Evolutionary conservation across 768 basidiomycete genomes (phyloP), one percentile per base, ranked within the genome.

Genomic region (Ramaria rubella): DNA sequence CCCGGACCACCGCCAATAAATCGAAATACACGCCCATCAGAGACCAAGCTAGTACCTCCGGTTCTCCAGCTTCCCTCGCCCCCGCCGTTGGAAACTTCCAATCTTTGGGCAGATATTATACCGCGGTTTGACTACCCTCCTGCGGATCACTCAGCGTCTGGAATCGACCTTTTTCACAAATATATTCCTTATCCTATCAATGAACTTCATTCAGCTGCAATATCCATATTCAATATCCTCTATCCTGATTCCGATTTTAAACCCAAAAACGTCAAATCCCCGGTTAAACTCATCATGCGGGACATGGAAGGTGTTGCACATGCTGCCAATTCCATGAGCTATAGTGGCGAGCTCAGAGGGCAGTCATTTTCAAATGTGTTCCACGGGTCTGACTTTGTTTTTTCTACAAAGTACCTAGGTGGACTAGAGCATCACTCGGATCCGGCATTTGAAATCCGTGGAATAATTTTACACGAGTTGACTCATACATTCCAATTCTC

Each of bases 401-500:
- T 55, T 19, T 55, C 54, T 11, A 55, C 54, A 14, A 14, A 19
- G 21, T 55, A 55, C 8, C 44, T 55, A 8, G 19, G 43, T 1
- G 42, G 43, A 12, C 21, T 55, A 33, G 83, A 90, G 70, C 82
- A 90, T 34, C 82, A 87, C 63, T 75, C 87, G 49, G 77, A 85
- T 49, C 43, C 54, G 23, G 54, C 43, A 8, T 55, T 45, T 44
- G 88, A 91, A 69, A 83, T 90, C 49, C 60, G 72, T 36, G 89
- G 88, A 3, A 85, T 90, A 3, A 72, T 91, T 5, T 71, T 78
- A 31, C 87, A 87, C 65, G 87, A 91, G 69, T 76, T 86, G 64
- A 87, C 88, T 5, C 89, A 91, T 61, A 89, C 85, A 63, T 90
- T 77, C 65, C 89, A 90, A 64, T 79, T 81, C 68, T 76, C 86